These are phyloP conservation scores for Dicorynia guianensis DNA, from an alignment of 306 rosid genomes.

Conservation along the genomic window DNA sequence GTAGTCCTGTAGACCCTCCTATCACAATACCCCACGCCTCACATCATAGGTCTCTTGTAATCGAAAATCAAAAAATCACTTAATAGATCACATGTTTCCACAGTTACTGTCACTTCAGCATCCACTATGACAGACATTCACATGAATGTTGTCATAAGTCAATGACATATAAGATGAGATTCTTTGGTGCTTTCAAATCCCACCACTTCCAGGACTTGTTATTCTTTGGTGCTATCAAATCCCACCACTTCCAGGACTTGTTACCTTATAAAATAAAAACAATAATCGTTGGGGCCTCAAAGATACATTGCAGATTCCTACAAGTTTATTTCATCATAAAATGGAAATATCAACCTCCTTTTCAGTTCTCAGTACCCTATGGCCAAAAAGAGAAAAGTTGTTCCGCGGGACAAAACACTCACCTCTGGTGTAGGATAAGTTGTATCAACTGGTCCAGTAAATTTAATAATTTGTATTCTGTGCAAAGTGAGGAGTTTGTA, in stretches of 20 bases:
- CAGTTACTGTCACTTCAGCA: slow-evolving; percentile 43
- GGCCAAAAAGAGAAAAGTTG: no score
- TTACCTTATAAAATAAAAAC: slow-evolving; percentile 21
- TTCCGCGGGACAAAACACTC: no score
- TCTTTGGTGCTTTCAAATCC: slow-evolving; percentile 28
- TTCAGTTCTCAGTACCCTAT: no score
- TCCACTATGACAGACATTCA: slow-evolving; percentile 47
- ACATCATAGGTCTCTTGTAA: no score
- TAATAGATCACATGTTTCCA: slow-evolving; percentile 26
- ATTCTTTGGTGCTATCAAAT: slow-evolving; percentile 31
- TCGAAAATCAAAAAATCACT: not conserved
- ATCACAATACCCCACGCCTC: no score
- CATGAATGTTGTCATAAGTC: slow-evolving; percentile 40
- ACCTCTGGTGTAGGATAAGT: no score
- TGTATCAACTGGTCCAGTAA: no score
- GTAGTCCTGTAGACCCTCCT: no score
- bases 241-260: not conserved
- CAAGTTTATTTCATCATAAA: not conserved
- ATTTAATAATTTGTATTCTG: no score
- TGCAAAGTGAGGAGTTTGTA: no score
- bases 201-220: not conserved
- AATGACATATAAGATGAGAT: slow-evolving; percentile 42
- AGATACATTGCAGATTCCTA: not conserved
- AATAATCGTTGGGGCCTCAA: not conserved
- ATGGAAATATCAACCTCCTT: not conserved